A percentile compares a stretch with the other conserved stretches of the same genome.
phyloP scores from a whole-genome alignment of 2,329 filamentous ascomycete species.

The Nemania abortiva region DNA sequence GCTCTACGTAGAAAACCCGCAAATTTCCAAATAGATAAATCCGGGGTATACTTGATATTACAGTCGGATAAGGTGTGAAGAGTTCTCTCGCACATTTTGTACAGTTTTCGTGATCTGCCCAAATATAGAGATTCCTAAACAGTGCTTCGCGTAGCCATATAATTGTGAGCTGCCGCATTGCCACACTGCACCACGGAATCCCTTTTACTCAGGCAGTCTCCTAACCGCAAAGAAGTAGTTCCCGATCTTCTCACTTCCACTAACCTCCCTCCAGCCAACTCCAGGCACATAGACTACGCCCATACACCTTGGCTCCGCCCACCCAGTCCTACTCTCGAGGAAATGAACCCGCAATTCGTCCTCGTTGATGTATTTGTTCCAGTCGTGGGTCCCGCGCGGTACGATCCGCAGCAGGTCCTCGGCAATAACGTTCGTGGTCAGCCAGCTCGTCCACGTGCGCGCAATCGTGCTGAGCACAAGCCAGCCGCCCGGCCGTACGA shows the following conservation, averaged over 20 bases:
- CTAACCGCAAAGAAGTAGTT: conserved; percentile 95
- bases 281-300: conserved; percentile 93
- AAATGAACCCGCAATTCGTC: conserved; percentile 75
- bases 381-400: conserved; percentile 93
- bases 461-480: conserved; percentile 93
- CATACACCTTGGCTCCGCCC: conserved; percentile 72
- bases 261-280: conserved; percentile 86
- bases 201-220: conserved; percentile 36
- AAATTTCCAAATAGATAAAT: neutral
- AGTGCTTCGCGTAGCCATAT: neutral
- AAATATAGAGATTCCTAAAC: neutral
- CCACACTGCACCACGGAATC: neutral
- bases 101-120: conserved; percentile 1
- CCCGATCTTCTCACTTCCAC: conserved; percentile 84
- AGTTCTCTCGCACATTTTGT: neutral
- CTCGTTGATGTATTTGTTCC: conserved; percentile 94
- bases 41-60: conserved; percentile 29
- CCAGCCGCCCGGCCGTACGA: conserved; percentile 93
- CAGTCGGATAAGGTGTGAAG: neutral
- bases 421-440: conserved; percentile 91
- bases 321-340: conserved; percentile 62
- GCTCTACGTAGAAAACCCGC: neutral
- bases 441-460: conserved; percentile 86
- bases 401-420: conserved; percentile 91
- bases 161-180: neutral